Base-by-base conservation (phyloP, 179 eudicot species). In the Camellia oleifera region DNA sequence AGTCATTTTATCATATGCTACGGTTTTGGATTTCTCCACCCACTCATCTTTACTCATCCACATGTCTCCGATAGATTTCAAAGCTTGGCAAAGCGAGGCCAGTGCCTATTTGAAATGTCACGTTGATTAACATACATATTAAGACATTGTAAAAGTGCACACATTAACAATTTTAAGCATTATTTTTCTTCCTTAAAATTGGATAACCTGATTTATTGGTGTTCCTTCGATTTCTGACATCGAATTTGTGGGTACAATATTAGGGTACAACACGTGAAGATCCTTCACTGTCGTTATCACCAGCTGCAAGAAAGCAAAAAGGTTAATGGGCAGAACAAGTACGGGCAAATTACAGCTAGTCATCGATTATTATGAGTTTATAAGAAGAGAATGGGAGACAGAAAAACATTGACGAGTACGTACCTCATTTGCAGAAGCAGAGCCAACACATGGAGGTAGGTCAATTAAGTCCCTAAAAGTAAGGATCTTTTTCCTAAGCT, bases 391-490 rank as follows among this genome's bases (percentile, higher is more conserved):
- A 45, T 56, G 54, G 56, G 70, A 66, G 23, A 26, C 23, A 75
- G 60, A 68, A 4, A 42, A n/a, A 3, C 15, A 56, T 26, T 56
- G 74, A 69, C 26, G 56, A 48, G 67, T 81, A 96, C 99, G 67
- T 81, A 96, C 99, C 91, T 94, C 94, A 50, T 86, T 87, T 52
- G 89, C 85, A 32, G 97, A 90, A 82, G 90, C 84, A 40, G 98
- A 92, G 60, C 88, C 90, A 62, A 64, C 79, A n/a, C 92, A 87
- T 13, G 98, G 92, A 72, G 98, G 89, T 57, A 96, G 81, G 83
- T 96, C 99, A 50, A 94, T 87, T 32, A 94, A 85, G 82, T 96
- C 97, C 78, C 98, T 86, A 72, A 96, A 91, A 77, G 82, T 82
- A 77, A 85, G 84, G 77, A 91, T 83, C 78, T 92, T 94, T 84